phyloP scores from a whole-genome alignment of 1,284 basidiomycete species.

The Pterulicium gracile region DNA sequence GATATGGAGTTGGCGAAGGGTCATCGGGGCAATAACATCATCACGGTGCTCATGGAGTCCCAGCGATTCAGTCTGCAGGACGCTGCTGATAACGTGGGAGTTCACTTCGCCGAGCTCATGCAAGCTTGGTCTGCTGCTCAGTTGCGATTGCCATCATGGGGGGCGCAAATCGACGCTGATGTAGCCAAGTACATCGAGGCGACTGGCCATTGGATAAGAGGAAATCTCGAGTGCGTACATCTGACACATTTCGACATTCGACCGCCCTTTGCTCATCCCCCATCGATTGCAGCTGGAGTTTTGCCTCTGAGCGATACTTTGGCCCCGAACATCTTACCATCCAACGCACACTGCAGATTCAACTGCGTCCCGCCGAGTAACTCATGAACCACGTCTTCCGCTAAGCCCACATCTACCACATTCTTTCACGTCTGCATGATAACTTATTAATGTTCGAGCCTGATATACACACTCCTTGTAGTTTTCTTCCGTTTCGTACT shows the following conservation, averaged over 20 bases:
- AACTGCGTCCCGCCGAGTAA: too few relatives aligned
- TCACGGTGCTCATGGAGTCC: constrained; percentile 56
- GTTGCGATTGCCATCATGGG: constrained; percentile 36
- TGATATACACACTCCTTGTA: too few relatives aligned
- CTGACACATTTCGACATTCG: constrained; percentile 3
- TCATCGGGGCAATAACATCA: constrained; percentile 53
- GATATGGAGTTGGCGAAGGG: constrained; percentile 65
- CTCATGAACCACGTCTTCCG: too few relatives aligned
- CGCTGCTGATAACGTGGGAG: constrained; percentile 47
- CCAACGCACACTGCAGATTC: too few relatives aligned
- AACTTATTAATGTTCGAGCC: too few relatives aligned
- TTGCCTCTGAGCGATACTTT: background rate
- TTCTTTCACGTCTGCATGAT: too few relatives aligned
- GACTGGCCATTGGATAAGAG: constrained; percentile 38
- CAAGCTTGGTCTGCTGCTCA: constrained; percentile 36
- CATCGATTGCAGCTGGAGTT: background rate
- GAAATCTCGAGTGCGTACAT: constrained; percentile 32
- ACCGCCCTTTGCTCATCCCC: background rate
- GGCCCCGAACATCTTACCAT: too few relatives aligned
- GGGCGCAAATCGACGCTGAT: constrained; percentile 32
- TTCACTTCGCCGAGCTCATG: constrained; percentile 39
- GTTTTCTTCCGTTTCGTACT: too few relatives aligned
- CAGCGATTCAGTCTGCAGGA: constrained; percentile 40
- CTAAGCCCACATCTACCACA: too few relatives aligned
- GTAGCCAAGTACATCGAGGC: constrained; percentile 36